Evolutionary conservation across 2,329 filamentous ascomycete species (phyloP).

Genomic region (Fusarium nelsonii): DNA sequence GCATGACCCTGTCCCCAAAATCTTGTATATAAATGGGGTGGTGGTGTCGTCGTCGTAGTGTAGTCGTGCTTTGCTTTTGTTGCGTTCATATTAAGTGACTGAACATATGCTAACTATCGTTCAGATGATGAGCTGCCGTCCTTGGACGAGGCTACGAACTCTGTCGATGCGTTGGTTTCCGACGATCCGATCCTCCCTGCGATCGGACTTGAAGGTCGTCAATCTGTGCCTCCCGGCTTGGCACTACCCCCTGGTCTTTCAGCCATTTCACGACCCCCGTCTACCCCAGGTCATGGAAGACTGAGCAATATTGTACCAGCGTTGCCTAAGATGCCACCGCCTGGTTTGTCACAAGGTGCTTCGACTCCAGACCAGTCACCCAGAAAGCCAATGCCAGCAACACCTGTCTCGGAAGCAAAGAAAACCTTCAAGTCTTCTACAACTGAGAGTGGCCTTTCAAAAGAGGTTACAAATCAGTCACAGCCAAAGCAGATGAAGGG

Average conservation of each 20-base stretch:
- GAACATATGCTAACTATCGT: conserved; percentile 58
- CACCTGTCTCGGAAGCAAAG: conserved; percentile 54
- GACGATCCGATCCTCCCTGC: conserved; percentile 58
- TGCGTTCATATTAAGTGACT: conserved; percentile 36
- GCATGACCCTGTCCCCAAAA: conserved; percentile 57
- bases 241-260: conserved; percentile 40
- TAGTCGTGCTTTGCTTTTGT: conserved; percentile 47
- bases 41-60: conserved; percentile 51
- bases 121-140: conserved; percentile 73
- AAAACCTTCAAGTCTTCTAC: conserved; percentile 61
- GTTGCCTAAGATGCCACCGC: conserved; percentile 45
- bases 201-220: conserved; percentile 31
- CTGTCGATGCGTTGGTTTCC: conserved; percentile 77
- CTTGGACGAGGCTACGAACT: conserved; percentile 70
- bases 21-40: conserved; percentile 59
- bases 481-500: conserved; percentile 38
- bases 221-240: conserved; percentile 52
- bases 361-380: conserved; percentile 53
- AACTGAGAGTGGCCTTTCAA: conserved; percentile 61
- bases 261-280: conserved; percentile 39
- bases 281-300: conserved; percentile 38
- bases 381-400: conserved; percentile 46
- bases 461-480: conserved; percentile 59
- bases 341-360: conserved; percentile 44
- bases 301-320: conserved; percentile 45